Base-by-base conservation (phyloP, 177 flowering plant species). In the Tripterygium wilfordii region DNA sequence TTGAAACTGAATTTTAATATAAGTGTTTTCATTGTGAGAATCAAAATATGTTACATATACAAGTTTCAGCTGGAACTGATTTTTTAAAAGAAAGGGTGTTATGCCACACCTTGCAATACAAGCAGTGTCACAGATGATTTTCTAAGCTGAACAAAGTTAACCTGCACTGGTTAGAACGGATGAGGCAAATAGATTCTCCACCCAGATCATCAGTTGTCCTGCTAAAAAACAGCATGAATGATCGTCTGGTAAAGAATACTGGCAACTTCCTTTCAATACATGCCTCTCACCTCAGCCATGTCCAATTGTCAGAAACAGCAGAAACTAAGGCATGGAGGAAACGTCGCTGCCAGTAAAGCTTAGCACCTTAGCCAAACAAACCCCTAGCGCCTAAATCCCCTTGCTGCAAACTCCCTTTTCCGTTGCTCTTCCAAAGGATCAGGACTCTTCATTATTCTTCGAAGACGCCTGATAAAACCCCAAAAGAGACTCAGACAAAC, bases 341-440 rank as follows among this genome's bases (percentile, higher is more conserved):
- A 52, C 42, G 29, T 32, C 32, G 2, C 22, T 32, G 38, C 16
- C 42, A 26, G 16, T 8, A 48, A 17, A 14, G 38, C 35, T 29
- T n/a, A 3, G n/a, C 37, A 28, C 7, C 50, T 60, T 52, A 72
- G 52, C 94, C 83, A 76, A 92, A 88, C 39, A 88, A 42, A 52
- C 90, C 88, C 37, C 81, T 77, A 23, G 79, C 64, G 24, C 91
- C 95, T 15, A 76, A 49, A 50, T 76, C 85, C 42, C 72, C 82
- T 67, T 81, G 94, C 50, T 67, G 80, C 75, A 85, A 20, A 51
- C 65, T 94, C 99, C 64, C 83, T 87, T 49, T 79, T 69, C 15
- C 96, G 83, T 57, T 78, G 92, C 73, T 89, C 97, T 60, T 87
- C 96, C 45, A 88, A 72, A 16, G 97, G 95, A 67, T 94, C 95